Conservation (phyloP, 371 early-diverging fungal genomes). For the Chytridium lagenaria region DNA sequence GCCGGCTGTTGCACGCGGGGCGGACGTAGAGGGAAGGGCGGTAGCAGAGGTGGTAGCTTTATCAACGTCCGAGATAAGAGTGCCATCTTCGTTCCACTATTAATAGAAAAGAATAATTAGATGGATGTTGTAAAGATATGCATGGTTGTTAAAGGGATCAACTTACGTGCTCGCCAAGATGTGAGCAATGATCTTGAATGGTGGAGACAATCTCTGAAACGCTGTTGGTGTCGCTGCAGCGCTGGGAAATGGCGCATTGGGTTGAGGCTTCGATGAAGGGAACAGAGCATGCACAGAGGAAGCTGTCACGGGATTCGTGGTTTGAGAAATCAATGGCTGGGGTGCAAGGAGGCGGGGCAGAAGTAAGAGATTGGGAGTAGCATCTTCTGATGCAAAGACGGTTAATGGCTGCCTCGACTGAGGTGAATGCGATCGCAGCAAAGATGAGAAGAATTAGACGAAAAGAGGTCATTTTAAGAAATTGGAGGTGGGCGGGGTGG, state of each 20-base stretch:
- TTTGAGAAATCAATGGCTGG: conserved; percentile 6
- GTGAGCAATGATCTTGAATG: conserved; percentile 1
- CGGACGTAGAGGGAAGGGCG: neutral
- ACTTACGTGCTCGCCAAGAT: conserved; percentile 14
- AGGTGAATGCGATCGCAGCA: neutral
- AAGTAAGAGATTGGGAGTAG: neutral
- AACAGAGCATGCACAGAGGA: neutral
- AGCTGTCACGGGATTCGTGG: neutral
- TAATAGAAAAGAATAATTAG: neutral
- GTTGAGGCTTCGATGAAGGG: neutral
- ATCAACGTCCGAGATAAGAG: neutral
- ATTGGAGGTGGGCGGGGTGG: neutral
- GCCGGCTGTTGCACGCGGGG: too few species aligned
- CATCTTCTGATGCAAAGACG: conserved; percentile 13
- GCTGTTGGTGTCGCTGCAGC: neutral
- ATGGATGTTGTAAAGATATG: too few species aligned
- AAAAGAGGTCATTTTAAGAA: neutral
- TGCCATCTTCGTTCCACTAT: conserved; percentile 2
- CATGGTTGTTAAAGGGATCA: too few species aligned
- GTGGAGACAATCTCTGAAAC: neutral
- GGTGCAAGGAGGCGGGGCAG: conserved; percentile 19
- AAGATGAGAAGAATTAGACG: neutral
- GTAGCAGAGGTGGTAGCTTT: neutral
- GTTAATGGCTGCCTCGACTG: conserved; percentile 5
- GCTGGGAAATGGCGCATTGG: neutral